phyloP scores from a whole-genome alignment of 2,329 filamentous ascomycete genomes.

The Trichoderma oligosporum region DNA sequence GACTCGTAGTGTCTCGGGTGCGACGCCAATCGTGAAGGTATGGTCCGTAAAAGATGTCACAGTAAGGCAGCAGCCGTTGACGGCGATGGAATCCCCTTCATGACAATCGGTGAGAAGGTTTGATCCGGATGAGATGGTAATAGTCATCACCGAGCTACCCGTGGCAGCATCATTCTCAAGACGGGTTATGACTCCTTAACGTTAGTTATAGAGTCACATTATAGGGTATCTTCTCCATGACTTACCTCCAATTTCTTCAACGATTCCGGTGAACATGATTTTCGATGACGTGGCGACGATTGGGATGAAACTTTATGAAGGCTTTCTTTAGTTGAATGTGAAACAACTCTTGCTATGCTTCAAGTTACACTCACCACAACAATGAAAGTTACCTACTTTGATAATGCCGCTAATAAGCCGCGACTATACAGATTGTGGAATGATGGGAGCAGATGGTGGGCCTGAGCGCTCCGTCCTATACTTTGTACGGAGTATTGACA shows the following conservation, averaged over 20 bases:
- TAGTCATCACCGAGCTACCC: constrained; percentile 86
- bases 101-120: constrained; percentile 79
- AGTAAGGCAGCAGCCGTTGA: constrained; percentile 95
- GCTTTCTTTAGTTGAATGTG: background rate
- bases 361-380: background rate
- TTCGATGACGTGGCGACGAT: constrained; percentile 18
- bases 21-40: constrained; percentile 86
- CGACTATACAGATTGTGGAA: background rate
- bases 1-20: constrained; percentile 90
- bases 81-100: constrained; percentile 86
- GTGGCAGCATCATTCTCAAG: constrained; percentile 77
- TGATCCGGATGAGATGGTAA: constrained; percentile 63
- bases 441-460: background rate
- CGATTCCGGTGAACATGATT: constrained; percentile 91
- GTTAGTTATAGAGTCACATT: constrained; percentile 21
- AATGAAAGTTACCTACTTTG: background rate
- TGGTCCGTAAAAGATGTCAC: constrained; percentile 57
- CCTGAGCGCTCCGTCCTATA: background rate
- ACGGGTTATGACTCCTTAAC: constrained; percentile 69
- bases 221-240: constrained; percentile 21
- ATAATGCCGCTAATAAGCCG: background rate
- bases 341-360: background rate
- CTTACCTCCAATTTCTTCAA: constrained; percentile 89
- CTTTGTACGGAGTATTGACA: background rate
- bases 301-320: background rate